A percentile compares a stretch with the other conserved stretches of the same genome.
These are phyloP conservation scores for Gynandropsis gynandra DNA, from an alignment of 345 rosid genomes.

Conservation along the genomic window DNA sequence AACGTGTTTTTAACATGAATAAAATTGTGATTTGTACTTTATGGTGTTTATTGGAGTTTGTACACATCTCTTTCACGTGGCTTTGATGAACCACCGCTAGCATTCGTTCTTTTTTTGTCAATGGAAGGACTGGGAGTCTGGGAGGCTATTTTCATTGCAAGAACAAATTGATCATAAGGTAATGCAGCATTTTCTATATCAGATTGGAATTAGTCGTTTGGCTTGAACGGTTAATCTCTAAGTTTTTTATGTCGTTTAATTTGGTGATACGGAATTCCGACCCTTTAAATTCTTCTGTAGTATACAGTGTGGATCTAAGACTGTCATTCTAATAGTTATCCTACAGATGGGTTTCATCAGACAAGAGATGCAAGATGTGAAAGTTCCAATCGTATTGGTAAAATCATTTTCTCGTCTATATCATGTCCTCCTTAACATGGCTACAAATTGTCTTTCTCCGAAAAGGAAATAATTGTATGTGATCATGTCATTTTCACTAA, in stretches of 20 bases:
- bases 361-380: conserved; percentile 44
- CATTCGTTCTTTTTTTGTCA: not conserved
- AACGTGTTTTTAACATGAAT: not conserved
- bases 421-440: conserved; percentile 1
- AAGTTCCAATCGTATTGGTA: conserved; percentile 68
- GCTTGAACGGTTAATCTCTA: not conserved
- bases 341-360: conserved; percentile 60
- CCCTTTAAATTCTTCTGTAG: not conserved
- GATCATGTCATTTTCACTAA: too few species aligned
- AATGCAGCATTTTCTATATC: not conserved
- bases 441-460: too few species aligned
- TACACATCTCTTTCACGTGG: not conserved
- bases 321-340: conserved; percentile 17
- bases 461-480: too few species aligned
- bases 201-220: not conserved
- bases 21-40: not conserved
- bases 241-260: not conserved
- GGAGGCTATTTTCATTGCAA: conserved; percentile 63
- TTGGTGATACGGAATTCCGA: not conserved
- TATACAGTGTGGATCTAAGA: conserved; percentile 3
- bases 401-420: conserved; percentile 11
- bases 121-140: conserved; percentile 59
- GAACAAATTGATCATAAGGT: conserved; percentile 89
- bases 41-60: not conserved
- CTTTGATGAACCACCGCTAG: not conserved